phyloP scores from a whole-genome alignment of 352 stramenopile species.

The Nothophytophthora sp. region DNA sequence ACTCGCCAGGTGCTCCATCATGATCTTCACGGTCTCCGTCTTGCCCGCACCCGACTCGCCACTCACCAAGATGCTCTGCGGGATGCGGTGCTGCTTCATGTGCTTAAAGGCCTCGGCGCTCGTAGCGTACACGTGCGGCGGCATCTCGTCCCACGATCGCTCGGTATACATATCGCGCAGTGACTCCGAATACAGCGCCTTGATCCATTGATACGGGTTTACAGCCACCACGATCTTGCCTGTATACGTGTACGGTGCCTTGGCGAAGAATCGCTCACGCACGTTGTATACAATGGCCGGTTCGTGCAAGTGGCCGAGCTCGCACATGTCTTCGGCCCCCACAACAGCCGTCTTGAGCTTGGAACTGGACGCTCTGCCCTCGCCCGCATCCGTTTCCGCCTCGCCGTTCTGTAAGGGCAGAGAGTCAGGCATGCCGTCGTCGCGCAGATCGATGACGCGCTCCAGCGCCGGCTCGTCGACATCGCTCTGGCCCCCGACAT shows the following conservation, averaged over 20 bases:
- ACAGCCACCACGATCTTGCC: constrained; percentile 97
- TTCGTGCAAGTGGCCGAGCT: constrained; percentile 88
- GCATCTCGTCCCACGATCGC: constrained; percentile 62
- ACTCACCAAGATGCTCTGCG: constrained; percentile 92
- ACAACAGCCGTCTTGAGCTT: constrained; percentile 32
- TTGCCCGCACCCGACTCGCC: constrained; percentile 95
- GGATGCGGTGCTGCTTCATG: constrained; percentile 71
- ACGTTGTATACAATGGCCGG: constrained; percentile 94
- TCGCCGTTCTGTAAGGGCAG: constrained; percentile 72
- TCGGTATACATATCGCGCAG: constrained; percentile 74
- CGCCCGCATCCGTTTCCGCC: neutral
- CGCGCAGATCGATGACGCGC: constrained; percentile 64
- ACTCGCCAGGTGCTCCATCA: constrained; percentile 95
- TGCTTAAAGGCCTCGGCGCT: constrained; percentile 83
- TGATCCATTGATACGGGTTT: constrained; percentile 95
- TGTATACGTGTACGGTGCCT: constrained; percentile 96
- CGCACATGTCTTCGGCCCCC: constrained; percentile 85
- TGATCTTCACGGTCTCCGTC: constrained; percentile 96
- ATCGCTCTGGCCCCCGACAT: constrained; percentile 6
- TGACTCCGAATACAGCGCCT: constrained; percentile 82
- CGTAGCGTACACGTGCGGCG: constrained; percentile 91
- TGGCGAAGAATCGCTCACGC: constrained; percentile 77
- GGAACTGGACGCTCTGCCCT: constrained; percentile 13
- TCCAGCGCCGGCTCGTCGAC: constrained; percentile 40
- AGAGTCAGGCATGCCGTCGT: constrained; percentile 75